Evolutionary conservation across 2,329 filamentous ascomycete genomes (phyloP).

Genomic region (Alternaria atra): DNA sequence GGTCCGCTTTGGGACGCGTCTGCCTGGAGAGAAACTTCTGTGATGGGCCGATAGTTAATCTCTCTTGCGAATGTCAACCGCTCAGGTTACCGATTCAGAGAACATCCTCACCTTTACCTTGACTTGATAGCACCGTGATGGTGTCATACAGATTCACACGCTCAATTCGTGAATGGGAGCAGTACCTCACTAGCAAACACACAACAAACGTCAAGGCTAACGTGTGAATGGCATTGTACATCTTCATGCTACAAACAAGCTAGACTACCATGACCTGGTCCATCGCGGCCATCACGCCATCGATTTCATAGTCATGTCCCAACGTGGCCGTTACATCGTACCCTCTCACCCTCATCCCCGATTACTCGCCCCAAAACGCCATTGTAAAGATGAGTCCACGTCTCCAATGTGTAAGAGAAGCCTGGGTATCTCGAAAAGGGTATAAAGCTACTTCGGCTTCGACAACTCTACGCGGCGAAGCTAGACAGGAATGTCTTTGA

Average conservation of each 20-base stretch:
- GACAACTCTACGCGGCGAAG: conserved; percentile 4
- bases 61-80: neutral
- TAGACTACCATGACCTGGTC: conserved; percentile 7
- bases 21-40: conserved; percentile 9
- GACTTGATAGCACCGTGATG: neutral
- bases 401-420: conserved; percentile 28
- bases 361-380: conserved; percentile 17
- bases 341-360: conserved; percentile 7
- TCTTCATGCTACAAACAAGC: conserved; percentile 13
- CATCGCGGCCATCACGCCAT: conserved; percentile 12
- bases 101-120: neutral
- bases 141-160: neutral
- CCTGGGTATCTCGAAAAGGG: conserved; percentile 36
- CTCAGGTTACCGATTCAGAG: neutral
- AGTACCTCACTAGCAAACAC: conserved; percentile 7
- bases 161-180: neutral
- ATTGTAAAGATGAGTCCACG: conserved; percentile 20
- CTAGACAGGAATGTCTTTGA: conserved; percentile 11
- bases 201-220: neutral
- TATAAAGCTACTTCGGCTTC: conserved; percentile 30
- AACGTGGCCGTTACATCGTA: conserved; percentile 10
- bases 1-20: conserved; percentile 7
- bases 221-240: neutral
- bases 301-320: neutral
- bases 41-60: neutral